These are phyloP conservation scores for Nelumbo lutea DNA, from an alignment of 164 flowering plant genomes.

Conservation along the genomic window DNA sequence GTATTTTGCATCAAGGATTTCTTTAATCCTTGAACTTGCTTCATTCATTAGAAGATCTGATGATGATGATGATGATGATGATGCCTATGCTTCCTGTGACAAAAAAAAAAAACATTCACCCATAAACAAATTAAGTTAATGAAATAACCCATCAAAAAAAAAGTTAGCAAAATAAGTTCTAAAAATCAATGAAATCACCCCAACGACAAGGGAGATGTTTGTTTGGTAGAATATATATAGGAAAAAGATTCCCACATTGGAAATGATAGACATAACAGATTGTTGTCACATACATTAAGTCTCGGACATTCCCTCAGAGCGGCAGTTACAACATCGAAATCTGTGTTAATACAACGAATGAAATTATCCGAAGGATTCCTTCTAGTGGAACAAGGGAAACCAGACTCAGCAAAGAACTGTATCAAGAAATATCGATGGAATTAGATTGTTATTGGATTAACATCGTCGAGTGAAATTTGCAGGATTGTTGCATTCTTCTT, in stretches of 20 bases:
- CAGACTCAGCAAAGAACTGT: slow-evolving; percentile 79
- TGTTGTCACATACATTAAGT: slow-evolving; percentile 23
- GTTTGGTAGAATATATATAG: no score
- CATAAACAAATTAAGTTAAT: slow-evolving; percentile 5
- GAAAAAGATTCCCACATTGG: no score
- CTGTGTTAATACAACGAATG: slow-evolving; percentile 40
- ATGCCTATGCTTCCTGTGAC: no score
- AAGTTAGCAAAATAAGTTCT: no score
- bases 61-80: slow-evolving; percentile 12
- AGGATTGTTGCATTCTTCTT: no score
- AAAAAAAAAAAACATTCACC: slow-evolving; percentile 22
- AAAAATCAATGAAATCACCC: neutral
- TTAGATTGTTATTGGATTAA: no score
- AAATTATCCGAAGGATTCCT: slow-evolving; percentile 88
- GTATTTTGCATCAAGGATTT: slow-evolving; percentile 51
- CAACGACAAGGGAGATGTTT: slow-evolving; percentile 7
- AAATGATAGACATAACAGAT: no score
- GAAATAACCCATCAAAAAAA: no score
- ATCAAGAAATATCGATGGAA: neutral
- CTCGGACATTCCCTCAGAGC: slow-evolving; percentile 53
- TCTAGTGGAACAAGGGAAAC: slow-evolving; percentile 73
- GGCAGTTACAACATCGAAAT: slow-evolving; percentile 39
- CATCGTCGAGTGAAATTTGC: no score
- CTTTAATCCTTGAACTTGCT: slow-evolving; percentile 61
- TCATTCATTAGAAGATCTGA: slow-evolving; percentile 50